Percentiles rank a stretch among this genome's conserved stretches.
Conservation (phyloP, 331 rosid genomes). For the Pyrus hybrid region DNA sequence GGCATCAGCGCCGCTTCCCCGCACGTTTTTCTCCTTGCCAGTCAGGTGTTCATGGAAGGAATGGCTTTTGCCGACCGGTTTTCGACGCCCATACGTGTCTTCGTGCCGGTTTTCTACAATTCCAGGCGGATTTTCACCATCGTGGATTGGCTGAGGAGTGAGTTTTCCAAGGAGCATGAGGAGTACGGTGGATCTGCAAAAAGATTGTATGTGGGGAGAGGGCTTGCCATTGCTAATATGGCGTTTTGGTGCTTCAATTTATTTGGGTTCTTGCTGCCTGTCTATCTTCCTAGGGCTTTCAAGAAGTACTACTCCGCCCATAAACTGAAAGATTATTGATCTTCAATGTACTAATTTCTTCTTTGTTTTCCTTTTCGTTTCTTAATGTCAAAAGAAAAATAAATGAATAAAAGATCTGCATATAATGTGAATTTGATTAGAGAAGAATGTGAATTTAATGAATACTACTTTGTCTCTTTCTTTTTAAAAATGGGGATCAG, state of each 20-base stretch:
- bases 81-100: constrained; percentile 56
- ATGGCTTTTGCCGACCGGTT: constrained; percentile 35
- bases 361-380: not conserved
- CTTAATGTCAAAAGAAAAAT: not conserved
- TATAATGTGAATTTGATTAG: not conserved
- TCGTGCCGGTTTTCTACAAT: constrained; percentile 64
- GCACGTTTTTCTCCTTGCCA: constrained; percentile 64
- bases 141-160: constrained; percentile 59
- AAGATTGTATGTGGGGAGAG: constrained; percentile 46
- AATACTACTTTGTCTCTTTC: too few relatives aligned
- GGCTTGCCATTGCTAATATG: constrained; percentile 52
- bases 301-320: constrained; percentile 41
- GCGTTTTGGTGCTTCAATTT: constrained; percentile 77
- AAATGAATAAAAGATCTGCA: not conserved
- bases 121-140: constrained; percentile 60
- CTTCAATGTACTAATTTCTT: not conserved
- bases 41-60: constrained; percentile 82
- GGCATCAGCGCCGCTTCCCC: constrained; percentile 78
- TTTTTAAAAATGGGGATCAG: too few relatives aligned
- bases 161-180: constrained; percentile 36
- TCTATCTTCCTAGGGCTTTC: constrained; percentile 82
- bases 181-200: constrained; percentile 36
- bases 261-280: constrained; percentile 75
- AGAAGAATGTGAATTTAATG: too few relatives aligned
- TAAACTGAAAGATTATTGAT: constrained; percentile 22